Conservation (phyloP, 83 land plant genomes). For the Isoetes engelmannii region DNA sequence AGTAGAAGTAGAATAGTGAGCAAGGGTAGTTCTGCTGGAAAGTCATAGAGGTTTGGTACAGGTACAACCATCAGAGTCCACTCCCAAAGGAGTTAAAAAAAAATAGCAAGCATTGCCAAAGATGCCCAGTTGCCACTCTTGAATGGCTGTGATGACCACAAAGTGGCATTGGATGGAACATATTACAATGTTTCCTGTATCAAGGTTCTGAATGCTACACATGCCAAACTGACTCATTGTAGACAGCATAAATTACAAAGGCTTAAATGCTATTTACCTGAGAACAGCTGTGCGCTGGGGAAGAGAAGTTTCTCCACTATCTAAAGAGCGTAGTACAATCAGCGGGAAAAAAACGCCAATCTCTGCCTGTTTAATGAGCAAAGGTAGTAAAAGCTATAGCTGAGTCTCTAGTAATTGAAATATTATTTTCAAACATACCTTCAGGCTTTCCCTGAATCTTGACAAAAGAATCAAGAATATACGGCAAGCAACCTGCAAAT, state of each 20-base stretch:
- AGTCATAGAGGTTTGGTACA: neutral
- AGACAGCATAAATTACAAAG: neutral
- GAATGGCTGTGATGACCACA: no score
- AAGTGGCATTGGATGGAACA: no score
- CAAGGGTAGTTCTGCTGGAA: neutral
- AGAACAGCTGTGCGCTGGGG: slow-evolving; percentile 62
- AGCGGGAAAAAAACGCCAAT: slow-evolving; percentile 89
- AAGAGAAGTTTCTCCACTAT: slow-evolving; percentile 59
- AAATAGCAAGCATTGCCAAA: no score
- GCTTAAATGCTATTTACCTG: slow-evolving; percentile 34
- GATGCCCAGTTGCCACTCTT: no score
- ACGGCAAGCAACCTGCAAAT: slow-evolving; percentile 62
- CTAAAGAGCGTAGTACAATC: slow-evolving; percentile 68
- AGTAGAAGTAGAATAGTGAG: neutral
- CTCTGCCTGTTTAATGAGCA: slow-evolving; percentile 58
- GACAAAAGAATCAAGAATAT: slow-evolving; percentile 67
- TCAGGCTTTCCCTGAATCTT: slow-evolving; percentile 88
- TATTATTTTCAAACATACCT: slow-evolving; percentile 44
- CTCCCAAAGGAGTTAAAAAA: no score
- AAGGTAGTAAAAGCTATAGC: neutral
- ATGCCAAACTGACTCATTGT: no score
- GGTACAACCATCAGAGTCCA: neutral
- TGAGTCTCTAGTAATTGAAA: no score
- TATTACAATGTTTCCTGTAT: no score
- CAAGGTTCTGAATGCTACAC: no score